A percentile compares a stretch with the other conserved stretches of the same genome.
phyloP scores from a whole-genome alignment of 768 basidiomycete genomes.

The Rubroboletus satanas region DNA sequence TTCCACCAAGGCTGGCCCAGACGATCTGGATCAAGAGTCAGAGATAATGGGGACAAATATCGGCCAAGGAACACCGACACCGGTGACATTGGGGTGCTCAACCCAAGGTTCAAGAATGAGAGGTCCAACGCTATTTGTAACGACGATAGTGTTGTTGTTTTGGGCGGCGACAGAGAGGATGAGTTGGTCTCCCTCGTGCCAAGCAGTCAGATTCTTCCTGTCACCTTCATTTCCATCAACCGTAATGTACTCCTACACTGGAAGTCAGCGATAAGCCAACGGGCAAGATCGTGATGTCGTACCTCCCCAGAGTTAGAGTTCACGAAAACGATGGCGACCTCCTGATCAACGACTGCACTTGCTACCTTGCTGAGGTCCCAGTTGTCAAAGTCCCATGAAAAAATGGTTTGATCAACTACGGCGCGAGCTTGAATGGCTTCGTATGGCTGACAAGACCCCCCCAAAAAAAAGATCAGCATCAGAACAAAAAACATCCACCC shows the following conservation, averaged over 20 bases:
- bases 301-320: slow-evolving; percentile 82
- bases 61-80: slow-evolving; percentile 44
- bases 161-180: slow-evolving; percentile 59
- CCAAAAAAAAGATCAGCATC: not conserved
- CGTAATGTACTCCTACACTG: slow-evolving; percentile 42
- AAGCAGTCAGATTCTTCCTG: slow-evolving; percentile 40
- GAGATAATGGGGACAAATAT: not conserved
- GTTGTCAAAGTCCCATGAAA: slow-evolving; percentile 70
- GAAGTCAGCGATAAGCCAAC: not conserved
- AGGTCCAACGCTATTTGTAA: slow-evolving; percentile 76
- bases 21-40: slow-evolving; percentile 32
- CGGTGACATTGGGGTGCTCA: slow-evolving; percentile 68
- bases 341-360: slow-evolving; percentile 44
- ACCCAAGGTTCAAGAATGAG: slow-evolving; percentile 69
- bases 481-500: not conserved
- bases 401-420: slow-evolving; percentile 55
- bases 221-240: slow-evolving; percentile 52
- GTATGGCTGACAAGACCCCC: slow-evolving; percentile 47
- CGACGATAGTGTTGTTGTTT: slow-evolving; percentile 75
- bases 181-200: slow-evolving; percentile 33
- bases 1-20: slow-evolving; percentile 59
- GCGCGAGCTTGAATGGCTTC: slow-evolving; percentile 78
- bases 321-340: slow-evolving; percentile 77
- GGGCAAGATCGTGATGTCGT: not conserved
- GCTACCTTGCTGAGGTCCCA: slow-evolving; percentile 54